Percentiles rank a stretch among this genome's conserved stretches.
Conservation (phyloP, 441 rosid genomes). For the Eruca vesicaria region DNA sequence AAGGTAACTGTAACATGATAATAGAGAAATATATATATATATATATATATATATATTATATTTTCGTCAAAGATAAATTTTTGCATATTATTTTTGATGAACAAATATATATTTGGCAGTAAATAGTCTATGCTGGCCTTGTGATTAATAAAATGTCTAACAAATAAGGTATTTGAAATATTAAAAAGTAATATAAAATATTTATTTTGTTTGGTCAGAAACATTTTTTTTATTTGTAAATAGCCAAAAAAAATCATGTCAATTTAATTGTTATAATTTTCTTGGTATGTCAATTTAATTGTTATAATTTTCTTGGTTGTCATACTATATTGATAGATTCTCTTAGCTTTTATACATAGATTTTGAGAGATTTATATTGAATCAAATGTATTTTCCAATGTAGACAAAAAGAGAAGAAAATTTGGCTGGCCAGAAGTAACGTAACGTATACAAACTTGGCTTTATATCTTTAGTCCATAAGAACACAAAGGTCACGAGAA, state of each 20-base stretch:
- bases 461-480: constrained; percentile 5
- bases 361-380: neutral
- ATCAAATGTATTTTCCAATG: neutral
- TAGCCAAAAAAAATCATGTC: neutral
- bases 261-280: neutral
- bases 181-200: too few species aligned
- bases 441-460: constrained; percentile 17
- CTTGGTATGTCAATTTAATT: neutral
- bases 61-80: too few species aligned
- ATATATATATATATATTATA: too few species aligned
- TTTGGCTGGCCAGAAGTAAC: constrained; percentile 7
- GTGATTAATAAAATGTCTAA: too few species aligned
- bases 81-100: too few species aligned
- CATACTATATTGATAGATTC: neutral
- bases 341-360: neutral
- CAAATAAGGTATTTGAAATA: too few species aligned
- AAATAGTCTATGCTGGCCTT: too few species aligned
- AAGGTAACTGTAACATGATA: too few species aligned
- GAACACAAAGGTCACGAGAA: constrained; percentile 5
- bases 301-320: neutral
- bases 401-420: neutral
- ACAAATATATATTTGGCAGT: too few species aligned
- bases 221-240: neutral
- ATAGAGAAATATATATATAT: too few species aligned
- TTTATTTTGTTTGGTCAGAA: neutral